Conservation (phyloP, 179 eudicot species). For the Beta corolliflora region DNA sequence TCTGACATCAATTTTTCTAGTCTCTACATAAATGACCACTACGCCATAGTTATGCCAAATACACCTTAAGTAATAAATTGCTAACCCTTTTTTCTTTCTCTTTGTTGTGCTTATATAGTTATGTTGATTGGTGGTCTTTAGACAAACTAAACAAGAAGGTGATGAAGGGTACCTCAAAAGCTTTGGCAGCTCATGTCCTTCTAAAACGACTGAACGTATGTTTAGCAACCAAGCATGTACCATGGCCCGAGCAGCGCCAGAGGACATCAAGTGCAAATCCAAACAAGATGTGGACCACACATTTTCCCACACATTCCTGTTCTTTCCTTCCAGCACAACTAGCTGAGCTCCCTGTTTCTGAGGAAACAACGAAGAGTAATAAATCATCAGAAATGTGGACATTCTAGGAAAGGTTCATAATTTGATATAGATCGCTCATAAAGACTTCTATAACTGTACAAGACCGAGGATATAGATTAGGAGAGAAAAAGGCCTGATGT, state of each 20-base stretch:
- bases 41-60: not conserved
- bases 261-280: constrained; percentile 96
- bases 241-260: constrained; percentile 98
- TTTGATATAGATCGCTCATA: not conserved
- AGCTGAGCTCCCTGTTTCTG: constrained; percentile 91
- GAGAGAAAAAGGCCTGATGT: not conserved
- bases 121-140: too few relatives aligned
- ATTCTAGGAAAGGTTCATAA: not conserved
- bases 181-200: constrained; percentile 87
- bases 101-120: not conserved
- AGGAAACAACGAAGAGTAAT: not conserved
- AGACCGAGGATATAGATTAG: not conserved
- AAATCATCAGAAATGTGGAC: constrained; percentile 2
- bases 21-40: not conserved
- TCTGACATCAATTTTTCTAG: not conserved
- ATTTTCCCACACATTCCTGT: constrained; percentile 87
- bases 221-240: constrained; percentile 91
- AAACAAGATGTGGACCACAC: constrained; percentile 85
- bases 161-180: constrained; percentile 59
- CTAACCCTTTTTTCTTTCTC: not conserved
- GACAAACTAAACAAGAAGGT: not conserved
- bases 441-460: not conserved
- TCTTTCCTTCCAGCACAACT: constrained; percentile 90
- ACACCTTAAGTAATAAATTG: not conserved
- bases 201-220: constrained; percentile 63